A percentile compares a stretch with the other conserved stretches of the same genome.
Evolutionary conservation across 1,139 yeast species (phyloP).

Genomic region (Lodderomyces orthopsilosis): DNA sequence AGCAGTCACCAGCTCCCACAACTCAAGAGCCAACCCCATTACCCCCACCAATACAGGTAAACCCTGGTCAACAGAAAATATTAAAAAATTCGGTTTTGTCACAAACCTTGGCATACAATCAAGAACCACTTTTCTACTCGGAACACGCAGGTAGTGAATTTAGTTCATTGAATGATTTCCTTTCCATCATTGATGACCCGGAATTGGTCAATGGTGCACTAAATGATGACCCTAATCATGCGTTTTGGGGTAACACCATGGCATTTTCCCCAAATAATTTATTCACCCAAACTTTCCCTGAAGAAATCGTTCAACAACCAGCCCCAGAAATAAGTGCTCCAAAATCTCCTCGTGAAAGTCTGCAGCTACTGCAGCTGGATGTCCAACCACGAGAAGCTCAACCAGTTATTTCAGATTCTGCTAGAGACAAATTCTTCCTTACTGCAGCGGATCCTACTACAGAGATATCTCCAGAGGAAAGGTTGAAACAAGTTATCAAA

Average conservation of each 20-base stretch:
- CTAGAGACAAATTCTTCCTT: conserved; percentile 87
- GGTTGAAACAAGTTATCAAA: conserved; percentile 90
- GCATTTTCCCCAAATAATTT: conserved; percentile 31
- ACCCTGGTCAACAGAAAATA: conserved; percentile 13
- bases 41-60: conserved; percentile 4
- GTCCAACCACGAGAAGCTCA: conserved; percentile 16
- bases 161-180: conserved; percentile 82
- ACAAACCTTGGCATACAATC: conserved; percentile 51
- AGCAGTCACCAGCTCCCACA: conserved; percentile 10
- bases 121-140: conserved; percentile 77
- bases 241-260: conserved; percentile 24
- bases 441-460: conserved; percentile 98
- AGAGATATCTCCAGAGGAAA: conserved; percentile 90
- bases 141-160: conserved; percentile 95
- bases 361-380: conserved; percentile 7
- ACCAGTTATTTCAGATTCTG: conserved; percentile 69
- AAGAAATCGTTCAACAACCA: conserved; percentile 10
- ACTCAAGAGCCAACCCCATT: conserved; percentile 8
- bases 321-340: background rate
- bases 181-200: conserved; percentile 89
- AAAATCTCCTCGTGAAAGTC: conserved; percentile 7
- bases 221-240: conserved; percentile 30
- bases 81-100: conserved; percentile 34
- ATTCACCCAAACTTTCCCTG: conserved; percentile 20
- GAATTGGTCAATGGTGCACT: conserved; percentile 53